Percentiles rank a stretch among this genome's conserved stretches.
Evolutionary conservation across 2,329 filamentous ascomycete species (phyloP).

Genomic region (Triangularia setosa): DNA sequence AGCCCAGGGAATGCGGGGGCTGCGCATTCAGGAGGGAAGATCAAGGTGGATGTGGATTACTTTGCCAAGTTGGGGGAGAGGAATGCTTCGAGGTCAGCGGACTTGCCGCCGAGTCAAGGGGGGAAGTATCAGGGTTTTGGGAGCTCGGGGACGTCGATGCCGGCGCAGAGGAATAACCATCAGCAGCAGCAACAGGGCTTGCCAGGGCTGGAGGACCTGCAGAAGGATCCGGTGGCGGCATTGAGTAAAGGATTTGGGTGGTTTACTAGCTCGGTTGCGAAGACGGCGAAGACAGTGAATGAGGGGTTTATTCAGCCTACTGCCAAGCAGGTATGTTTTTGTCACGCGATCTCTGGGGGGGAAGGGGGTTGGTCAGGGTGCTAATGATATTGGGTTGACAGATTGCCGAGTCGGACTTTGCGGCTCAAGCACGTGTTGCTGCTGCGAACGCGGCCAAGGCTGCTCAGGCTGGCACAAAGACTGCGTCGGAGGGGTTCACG

Average conservation of each 20-base stretch:
- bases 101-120: conserved; percentile 80
- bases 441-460: conserved; percentile 64
- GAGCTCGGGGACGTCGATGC: conserved; percentile 56
- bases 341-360: neutral
- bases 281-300: conserved; percentile 88
- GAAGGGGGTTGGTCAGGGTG: no score
- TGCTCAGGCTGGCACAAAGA: conserved; percentile 66
- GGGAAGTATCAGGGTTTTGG: conserved; percentile 93
- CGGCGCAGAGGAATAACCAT: conserved; percentile 38
- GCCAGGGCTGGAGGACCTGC: conserved; percentile 79
- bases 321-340: conserved; percentile 67
- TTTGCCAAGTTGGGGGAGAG: conserved; percentile 81
- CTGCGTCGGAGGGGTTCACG: conserved; percentile 74
- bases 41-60: conserved; percentile 77
- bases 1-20: conserved; percentile 21
- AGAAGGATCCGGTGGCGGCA: conserved; percentile 84
- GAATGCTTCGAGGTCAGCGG: conserved; percentile 71
- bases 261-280: conserved; percentile 83
- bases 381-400: conserved; percentile 33
- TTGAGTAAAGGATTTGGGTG: conserved; percentile 91
- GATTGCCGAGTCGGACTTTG: conserved; percentile 77
- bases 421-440: conserved; percentile 59
- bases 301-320: conserved; percentile 90
- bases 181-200: conserved; percentile 34
- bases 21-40: conserved; percentile 41